A percentile compares a stretch with the other conserved stretches of the same genome.
These are phyloP conservation scores for Pseudogymnoascus sp. DNA, from an alignment of 2,329 filamentous ascomycete species.

Conservation along the genomic window DNA sequence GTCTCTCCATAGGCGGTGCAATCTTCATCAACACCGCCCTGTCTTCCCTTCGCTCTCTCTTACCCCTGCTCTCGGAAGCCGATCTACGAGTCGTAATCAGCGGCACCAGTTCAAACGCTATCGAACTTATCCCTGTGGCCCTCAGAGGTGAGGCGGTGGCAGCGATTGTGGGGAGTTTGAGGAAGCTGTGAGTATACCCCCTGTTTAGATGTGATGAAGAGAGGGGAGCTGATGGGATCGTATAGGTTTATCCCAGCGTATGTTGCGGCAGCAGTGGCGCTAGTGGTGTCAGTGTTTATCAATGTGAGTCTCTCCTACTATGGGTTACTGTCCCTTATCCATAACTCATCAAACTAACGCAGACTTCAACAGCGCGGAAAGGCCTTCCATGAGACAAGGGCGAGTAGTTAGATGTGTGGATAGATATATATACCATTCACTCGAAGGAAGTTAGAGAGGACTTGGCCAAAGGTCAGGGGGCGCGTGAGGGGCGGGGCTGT, in stretches of 20 bases:
- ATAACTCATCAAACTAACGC: background rate
- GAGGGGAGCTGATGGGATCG: background rate
- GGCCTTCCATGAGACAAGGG: background rate
- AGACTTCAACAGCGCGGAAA: background rate
- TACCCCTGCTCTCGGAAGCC: background rate
- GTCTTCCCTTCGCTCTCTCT: background rate
- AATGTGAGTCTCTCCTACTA: background rate
- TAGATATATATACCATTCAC: background rate
- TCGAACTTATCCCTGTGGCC: background rate
- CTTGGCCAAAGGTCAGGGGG: too few relatives aligned
- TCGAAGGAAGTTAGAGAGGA: background rate
- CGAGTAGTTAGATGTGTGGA: background rate
- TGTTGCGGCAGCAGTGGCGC: background rate
- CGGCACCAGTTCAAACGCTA: background rate
- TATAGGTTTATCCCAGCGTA: conserved; percentile 6
- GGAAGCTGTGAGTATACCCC: background rate
- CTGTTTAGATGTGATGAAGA: background rate
- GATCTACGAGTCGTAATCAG: background rate
- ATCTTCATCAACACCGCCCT: conserved; percentile 9
- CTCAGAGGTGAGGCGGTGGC: background rate
- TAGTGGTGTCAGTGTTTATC: conserved; percentile 1
- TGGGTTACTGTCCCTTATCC: background rate
- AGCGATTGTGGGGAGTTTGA: background rate
- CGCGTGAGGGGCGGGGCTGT: background rate
- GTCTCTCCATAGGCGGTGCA: conserved; percentile 5